Evolutionary conservation across 2,329 filamentous ascomycete genomes (phyloP).

Genomic region (Zymoseptoria tritici): DNA sequence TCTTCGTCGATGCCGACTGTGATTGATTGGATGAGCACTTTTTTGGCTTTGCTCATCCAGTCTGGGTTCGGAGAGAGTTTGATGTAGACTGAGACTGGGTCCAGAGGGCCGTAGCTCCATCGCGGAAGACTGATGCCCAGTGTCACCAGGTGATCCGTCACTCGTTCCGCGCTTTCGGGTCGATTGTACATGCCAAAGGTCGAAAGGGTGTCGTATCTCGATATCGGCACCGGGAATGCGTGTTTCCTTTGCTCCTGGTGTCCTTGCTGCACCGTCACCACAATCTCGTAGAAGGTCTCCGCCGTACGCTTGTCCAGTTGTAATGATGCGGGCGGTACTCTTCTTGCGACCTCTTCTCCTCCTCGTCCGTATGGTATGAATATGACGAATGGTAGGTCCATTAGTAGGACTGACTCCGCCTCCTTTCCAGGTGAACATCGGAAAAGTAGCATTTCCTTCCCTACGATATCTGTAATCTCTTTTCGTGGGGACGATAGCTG

Average conservation of each 20-base stretch:
- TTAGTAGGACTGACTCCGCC: slow-evolving; percentile 79
- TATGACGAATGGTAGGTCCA: slow-evolving; percentile 95
- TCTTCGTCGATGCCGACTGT: slow-evolving; percentile 93
- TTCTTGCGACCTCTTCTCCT: slow-evolving; percentile 78
- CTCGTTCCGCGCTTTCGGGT: slow-evolving; percentile 77
- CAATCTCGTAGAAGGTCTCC: slow-evolving; percentile 93
- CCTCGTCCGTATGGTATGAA: slow-evolving; percentile 94
- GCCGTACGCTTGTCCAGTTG: slow-evolving; percentile 88
- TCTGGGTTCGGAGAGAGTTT: slow-evolving; percentile 87
- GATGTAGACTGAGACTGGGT: slow-evolving; percentile 93
- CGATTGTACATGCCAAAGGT: slow-evolving; percentile 99
- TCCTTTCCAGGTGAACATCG: slow-evolving; percentile 77
- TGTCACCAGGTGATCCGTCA: slow-evolving; percentile 84
- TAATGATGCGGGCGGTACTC: slow-evolving; percentile 86
- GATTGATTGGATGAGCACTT: slow-evolving; percentile 89
- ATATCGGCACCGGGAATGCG: slow-evolving; percentile 80
- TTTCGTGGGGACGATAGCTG: slow-evolving; percentile 76
- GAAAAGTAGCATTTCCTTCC: slow-evolving; percentile 90
- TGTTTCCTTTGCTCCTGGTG: slow-evolving; percentile 82
- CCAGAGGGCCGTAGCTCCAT: slow-evolving; percentile 93
- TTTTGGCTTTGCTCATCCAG: slow-evolving; percentile 82
- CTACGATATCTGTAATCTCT: slow-evolving; percentile 86
- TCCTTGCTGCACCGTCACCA: slow-evolving; percentile 91
- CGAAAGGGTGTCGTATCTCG: slow-evolving; percentile 90
- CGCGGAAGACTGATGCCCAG: slow-evolving; percentile 85